phyloP scores from a whole-genome alignment of 2,329 filamentous ascomycete species.

The Anisogramma anomala region DNA sequence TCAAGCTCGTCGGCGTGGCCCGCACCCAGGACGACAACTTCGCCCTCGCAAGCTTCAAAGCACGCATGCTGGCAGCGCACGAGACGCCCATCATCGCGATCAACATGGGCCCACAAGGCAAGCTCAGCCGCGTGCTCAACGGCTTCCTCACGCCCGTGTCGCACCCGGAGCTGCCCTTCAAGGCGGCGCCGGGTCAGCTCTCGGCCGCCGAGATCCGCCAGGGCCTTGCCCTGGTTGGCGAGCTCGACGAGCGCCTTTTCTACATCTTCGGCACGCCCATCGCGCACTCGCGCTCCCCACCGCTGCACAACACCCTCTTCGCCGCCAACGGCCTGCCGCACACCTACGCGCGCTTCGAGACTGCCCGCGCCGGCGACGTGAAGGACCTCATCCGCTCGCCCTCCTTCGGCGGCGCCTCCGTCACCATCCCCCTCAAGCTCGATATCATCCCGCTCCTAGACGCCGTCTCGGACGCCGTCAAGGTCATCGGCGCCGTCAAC shows the following conservation, averaged over 20 bases:
- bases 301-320: conserved; percentile 83
- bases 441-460: conserved; percentile 77
- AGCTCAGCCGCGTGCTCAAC: conserved; percentile 83
- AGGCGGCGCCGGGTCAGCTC: conserved; percentile 86
- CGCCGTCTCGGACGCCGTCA: conserved; percentile 65
- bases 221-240: conserved; percentile 66
- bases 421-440: conserved; percentile 90
- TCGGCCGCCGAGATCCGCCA: conserved; percentile 80
- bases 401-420: conserved; percentile 83
- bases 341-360: conserved; percentile 66
- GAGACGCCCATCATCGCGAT: conserved; percentile 81
- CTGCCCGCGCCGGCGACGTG: conserved; percentile 50
- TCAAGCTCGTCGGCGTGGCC: conserved; percentile 86
- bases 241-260: conserved; percentile 65
- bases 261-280: conserved; percentile 85
- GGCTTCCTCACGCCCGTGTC: conserved; percentile 90
- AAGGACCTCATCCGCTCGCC: conserved; percentile 53
- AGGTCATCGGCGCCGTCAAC: conserved; percentile 83
- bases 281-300: conserved; percentile 69
- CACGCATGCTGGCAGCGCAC: conserved; percentile 59
- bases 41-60: conserved; percentile 69
- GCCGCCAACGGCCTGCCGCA: conserved; percentile 68
- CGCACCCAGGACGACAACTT: conserved; percentile 74
- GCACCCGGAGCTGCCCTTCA: conserved; percentile 78
- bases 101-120: conserved; percentile 85